These are phyloP conservation scores for Galerina marginata DNA, from an alignment of 768 basidiomycete genomes.

Conservation along the genomic window DNA sequence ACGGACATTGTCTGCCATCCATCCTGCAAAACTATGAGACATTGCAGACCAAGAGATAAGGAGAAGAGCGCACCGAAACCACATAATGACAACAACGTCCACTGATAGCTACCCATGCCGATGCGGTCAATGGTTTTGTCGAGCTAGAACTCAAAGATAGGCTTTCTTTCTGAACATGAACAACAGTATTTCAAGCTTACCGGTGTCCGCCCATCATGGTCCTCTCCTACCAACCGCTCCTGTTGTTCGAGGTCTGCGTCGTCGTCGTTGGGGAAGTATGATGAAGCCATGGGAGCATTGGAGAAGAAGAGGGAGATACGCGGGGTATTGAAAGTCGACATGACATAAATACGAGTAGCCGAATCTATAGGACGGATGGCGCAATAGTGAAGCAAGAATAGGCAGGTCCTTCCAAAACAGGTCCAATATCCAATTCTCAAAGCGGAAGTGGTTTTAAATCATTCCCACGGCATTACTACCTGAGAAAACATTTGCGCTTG, in stretches of 20 bases:
- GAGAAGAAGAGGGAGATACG: conserved; percentile 58
- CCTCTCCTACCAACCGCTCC: conserved; percentile 35
- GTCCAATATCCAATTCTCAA: conserved; percentile 1
- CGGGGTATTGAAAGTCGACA: conserved; percentile 42
- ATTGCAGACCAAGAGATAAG: not conserved
- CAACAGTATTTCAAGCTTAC: conserved; percentile 28
- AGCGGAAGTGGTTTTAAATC: not conserved
- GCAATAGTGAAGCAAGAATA: conserved; percentile 15
- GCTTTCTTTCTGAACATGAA: conserved; percentile 2
- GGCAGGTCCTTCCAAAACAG: conserved; percentile 8
- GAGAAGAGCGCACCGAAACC: conserved; percentile 73
- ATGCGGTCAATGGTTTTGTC: conserved; percentile 91
- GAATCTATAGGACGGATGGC: conserved; percentile 11
- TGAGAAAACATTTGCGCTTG: too few relatives aligned
- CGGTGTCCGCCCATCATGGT: conserved; percentile 54
- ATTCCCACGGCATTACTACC: not conserved
- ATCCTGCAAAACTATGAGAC: conserved; percentile 53
- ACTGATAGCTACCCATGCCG: conserved; percentile 91
- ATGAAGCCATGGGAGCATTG: conserved; percentile 36
- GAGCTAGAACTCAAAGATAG: conserved; percentile 39
- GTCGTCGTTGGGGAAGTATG: conserved; percentile 46
- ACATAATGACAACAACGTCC: conserved; percentile 82
- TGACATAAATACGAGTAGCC: conserved; percentile 28
- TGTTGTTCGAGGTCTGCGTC: conserved; percentile 43
- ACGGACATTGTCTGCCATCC: conserved; percentile 91